These are phyloP conservation scores for Chlamydomonas reinhardtii DNA, from an alignment of 163 green algal species.

Conservation along the genomic window DNA sequence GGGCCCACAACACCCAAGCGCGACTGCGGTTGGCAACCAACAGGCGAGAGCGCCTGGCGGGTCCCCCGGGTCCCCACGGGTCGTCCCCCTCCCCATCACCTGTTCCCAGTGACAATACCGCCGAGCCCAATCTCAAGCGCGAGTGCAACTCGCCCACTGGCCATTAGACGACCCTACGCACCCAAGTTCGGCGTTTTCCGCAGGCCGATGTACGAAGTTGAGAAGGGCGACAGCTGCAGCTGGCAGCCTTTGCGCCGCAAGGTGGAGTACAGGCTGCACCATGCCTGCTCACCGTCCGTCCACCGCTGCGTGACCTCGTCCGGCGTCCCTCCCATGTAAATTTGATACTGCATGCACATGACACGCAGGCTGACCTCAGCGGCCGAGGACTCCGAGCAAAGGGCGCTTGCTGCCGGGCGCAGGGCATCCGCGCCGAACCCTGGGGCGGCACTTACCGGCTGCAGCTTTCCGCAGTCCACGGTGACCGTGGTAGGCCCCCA, in stretches of 20 bases:
- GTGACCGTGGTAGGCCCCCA: background rate
- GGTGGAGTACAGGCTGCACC: conserved; percentile 20
- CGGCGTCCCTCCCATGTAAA: background rate
- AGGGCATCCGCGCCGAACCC: background rate
- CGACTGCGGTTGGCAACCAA: too few relatives aligned
- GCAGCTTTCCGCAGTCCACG: conserved; percentile 34
- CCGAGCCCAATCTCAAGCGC: background rate
- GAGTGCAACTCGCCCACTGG: background rate
- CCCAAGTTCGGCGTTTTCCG: background rate
- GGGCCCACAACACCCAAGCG: too few relatives aligned
- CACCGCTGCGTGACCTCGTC: conserved; percentile 1
- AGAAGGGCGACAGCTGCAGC: conserved; percentile 34
- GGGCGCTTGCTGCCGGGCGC: too few relatives aligned
- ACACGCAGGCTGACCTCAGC: background rate
- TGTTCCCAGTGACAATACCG: too few relatives aligned
- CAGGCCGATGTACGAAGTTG: conserved; percentile 9
- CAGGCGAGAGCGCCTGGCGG: too few relatives aligned
- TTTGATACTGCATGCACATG: background rate
- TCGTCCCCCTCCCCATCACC: too few relatives aligned
- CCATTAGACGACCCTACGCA: background rate
- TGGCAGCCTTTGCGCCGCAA: background rate
- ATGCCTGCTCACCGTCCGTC: conserved; percentile 16
- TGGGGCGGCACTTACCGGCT: conserved; percentile 31
- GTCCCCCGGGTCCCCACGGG: too few relatives aligned
- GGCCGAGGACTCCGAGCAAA: background rate